Base-by-base conservation (phyloP, 257 asterid genomes). In the Jasminum sambac region DNA sequence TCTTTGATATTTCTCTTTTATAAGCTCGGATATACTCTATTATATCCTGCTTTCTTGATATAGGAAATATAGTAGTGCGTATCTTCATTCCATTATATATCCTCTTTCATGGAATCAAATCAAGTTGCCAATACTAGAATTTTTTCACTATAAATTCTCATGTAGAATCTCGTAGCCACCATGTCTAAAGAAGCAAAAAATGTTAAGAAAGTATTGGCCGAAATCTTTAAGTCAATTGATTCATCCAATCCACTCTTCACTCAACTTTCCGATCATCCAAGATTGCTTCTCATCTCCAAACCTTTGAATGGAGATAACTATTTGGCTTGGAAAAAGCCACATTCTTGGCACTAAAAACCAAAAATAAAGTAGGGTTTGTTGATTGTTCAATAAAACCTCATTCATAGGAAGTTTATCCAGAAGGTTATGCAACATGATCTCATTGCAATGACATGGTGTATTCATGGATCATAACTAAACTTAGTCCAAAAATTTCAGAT, bases 231-330 rank as follows among this genome's bases (percentile, higher is more conserved):
- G 36, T 30, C 4, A 30, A 30, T 30, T 1, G 21, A 50, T 50
- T n/a, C 8, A n/a, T 0, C 43, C 11, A 39, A 6, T 1, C 11
- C 8, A 5, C 1, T 5, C 5, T 14, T 11, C 4, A 2, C 14
- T 34, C 44, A 50, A 5, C 71, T 38, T 39, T 72, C 43, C 4
- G 58, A 64, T 39, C 34, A 72, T 16, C 11, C 5, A 8, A 25
- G 61, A 8, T 6, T 38, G 37, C 21, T 72, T 5, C 38, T 65
- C 30, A 36, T 72, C 6, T 68, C 25, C 21, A 65, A 64, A 30
- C 63, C 69, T 3, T 19, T 64, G 19, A 16, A 38, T 65, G 66
- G 17, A 1, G 38, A 50, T 0, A 65, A 72, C 14, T 72, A 17
- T 24, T 37, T 58, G 9, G 21, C 59, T 0, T 38, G 60, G 23